Base-by-base conservation (phyloP, 2,329 filamentous ascomycete genomes). In the Colletotrichum sp. region DNA sequence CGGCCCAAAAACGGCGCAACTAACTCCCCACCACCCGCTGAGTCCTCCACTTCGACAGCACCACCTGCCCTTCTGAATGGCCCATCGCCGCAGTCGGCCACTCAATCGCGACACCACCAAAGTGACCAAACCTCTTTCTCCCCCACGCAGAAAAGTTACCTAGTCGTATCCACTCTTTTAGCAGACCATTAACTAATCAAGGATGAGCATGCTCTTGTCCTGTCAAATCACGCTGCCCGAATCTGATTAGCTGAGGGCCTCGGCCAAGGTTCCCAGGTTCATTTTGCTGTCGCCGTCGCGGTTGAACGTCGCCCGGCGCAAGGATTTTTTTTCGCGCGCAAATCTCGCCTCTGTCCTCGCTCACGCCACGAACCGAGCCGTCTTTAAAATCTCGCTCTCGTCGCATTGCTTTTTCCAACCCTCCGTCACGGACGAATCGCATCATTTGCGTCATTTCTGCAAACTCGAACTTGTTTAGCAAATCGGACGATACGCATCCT, bases 271-370 rank as follows among this genome's bases (percentile, higher is more conserved):
- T 68, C 39, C 39, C 39, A 21, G 39, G 39, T 48, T 21, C 43
- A 21, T 48, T 48, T 1, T 26, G 34, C 9, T 26, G 18, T 52
- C 24, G 26, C 30, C 39, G 39, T 59, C 66, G 21, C 48, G 59
- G 68, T 71, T 7, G 43, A 61, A 36, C 18, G 32, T 74, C 36
- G 48, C 28, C 61, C 52, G 32, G 72, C 61, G 59, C 59, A 71
- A 60, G 72, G 69, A n/a, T 55, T 60, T 43, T 61, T 48, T 57
- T 24, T 32, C 61, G 36, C 55, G 68, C 61, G 68, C 73, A 73
- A 75, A 66, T 67, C 68, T 71, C 72, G 67, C 39, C 66, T 66
- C 34, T 55, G n/a, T 71, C 7, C 7, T 68, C 30, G 28, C 72
- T 66, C 72, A 72, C 68, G 61, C 72, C 72, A 72, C 72, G 30